These are phyloP conservation scores for Saccharum spontaneum DNA, from an alignment of 176 grass and related monocot species.

Conservation along the genomic window DNA sequence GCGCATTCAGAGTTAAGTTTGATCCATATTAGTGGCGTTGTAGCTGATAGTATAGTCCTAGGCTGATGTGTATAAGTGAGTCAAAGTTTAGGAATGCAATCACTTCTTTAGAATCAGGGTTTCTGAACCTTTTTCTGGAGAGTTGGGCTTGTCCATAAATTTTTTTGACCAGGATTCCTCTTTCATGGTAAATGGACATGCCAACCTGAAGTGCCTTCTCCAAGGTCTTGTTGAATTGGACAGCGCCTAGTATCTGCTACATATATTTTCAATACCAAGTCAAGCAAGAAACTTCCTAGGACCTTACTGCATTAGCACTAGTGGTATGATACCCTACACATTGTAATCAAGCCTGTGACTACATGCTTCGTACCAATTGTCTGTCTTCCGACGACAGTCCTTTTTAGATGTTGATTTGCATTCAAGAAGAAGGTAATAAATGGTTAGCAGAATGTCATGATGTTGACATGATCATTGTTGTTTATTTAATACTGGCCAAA, in stretches of 20 bases:
- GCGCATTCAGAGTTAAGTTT: neutral
- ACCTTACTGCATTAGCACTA: neutral
- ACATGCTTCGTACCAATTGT: neutral
- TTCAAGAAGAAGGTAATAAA: neutral
- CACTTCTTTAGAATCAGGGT: neutral
- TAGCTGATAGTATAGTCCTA: neutral
- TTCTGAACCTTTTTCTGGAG: neutral
- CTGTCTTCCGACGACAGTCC: neutral
- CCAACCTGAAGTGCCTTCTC: neutral
- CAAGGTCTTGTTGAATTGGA: neutral
- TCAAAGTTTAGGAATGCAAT: neutral
- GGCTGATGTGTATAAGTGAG: neutral
- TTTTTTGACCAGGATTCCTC: no score
- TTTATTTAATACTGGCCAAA: neutral
- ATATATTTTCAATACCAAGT: neutral
- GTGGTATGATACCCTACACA: neutral
- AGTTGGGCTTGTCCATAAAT: neutral
- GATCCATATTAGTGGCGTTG: neutral
- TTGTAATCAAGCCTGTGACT: neutral
- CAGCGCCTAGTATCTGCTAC: neutral
- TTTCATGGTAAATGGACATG: no score
- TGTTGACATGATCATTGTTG: neutral
- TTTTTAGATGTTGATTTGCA: slow-evolving; percentile 7
- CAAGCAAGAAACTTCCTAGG: neutral
- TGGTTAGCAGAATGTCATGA: neutral